Conservation (phyloP, 176 grass and related monocot genomes). For the Avena insularis region DNA sequence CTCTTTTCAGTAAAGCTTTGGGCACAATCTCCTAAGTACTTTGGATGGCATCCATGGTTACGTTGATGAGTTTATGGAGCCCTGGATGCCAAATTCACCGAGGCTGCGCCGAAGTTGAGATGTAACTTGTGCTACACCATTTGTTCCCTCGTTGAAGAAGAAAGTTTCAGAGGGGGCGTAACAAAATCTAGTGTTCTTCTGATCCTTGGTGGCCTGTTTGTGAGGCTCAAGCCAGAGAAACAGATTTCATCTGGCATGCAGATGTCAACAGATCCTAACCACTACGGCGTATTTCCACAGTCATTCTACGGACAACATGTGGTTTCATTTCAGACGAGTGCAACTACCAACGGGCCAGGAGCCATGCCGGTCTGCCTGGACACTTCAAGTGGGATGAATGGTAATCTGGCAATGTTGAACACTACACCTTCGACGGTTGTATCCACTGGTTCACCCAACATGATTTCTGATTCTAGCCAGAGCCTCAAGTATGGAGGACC, state of each 20-base stretch:
- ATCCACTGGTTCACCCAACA: conserved; percentile 60
- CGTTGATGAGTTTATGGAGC: conserved; percentile 46
- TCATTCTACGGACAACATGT: conserved; percentile 78
- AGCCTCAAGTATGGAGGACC: conserved; percentile 62
- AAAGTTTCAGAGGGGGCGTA: conserved; percentile 39
- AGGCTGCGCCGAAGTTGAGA: conserved; percentile 5
- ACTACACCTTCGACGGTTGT: conserved; percentile 65
- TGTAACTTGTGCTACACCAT: conserved; percentile 43
- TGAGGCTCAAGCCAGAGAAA: conserved; percentile 38
- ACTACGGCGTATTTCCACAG: conserved; percentile 70
- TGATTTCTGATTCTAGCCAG: conserved; percentile 57
- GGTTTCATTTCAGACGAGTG: conserved; percentile 85
- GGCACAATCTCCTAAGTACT: neutral
- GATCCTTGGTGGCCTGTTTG: conserved; percentile 34
- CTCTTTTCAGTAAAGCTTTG: conserved; percentile 30
- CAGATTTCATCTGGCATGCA: conserved; percentile 53
- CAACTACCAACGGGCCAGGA: conserved; percentile 52
- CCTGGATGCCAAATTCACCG: conserved; percentile 35
- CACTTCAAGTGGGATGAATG: conserved; percentile 58
- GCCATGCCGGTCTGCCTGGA: conserved; percentile 56
- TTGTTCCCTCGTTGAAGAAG: conserved; percentile 45
- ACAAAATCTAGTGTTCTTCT: conserved; percentile 34
- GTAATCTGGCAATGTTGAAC: conserved; percentile 55
- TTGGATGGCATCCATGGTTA: conserved; percentile 49
- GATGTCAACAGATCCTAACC: conserved; percentile 81